These are phyloP conservation scores for Neonectria sp. DNA, from an alignment of 2,329 filamentous ascomycete genomes.

Conservation along the genomic window DNA sequence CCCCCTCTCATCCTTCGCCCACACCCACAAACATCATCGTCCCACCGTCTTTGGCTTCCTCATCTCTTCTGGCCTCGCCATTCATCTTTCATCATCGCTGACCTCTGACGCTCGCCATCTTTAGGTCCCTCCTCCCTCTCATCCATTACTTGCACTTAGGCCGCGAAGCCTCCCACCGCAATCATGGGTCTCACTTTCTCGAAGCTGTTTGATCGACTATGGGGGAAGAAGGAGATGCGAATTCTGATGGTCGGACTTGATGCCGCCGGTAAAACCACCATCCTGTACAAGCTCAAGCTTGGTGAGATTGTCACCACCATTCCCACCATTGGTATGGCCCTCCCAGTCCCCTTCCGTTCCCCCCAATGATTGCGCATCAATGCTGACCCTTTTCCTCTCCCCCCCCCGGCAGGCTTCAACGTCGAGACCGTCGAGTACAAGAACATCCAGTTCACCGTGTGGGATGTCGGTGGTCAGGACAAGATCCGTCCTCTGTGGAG, in stretches of 20 bases:
- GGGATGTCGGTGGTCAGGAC: constrained; percentile 99
- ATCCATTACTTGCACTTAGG: constrained; percentile 48
- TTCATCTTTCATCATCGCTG: constrained; percentile 36
- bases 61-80: constrained; percentile 39
- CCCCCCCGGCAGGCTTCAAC: constrained; percentile 83
- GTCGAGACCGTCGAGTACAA: constrained; percentile 99
- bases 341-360: constrained; percentile 10
- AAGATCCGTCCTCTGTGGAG: constrained; percentile 99
- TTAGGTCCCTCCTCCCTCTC: constrained; percentile 41
- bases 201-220: constrained; percentile 95
- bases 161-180: constrained; percentile 64
- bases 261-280: constrained; percentile 99
- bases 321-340: constrained; percentile 87
- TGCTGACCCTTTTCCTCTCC: constrained; percentile 42
- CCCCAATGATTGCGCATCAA: constrained; percentile 1
- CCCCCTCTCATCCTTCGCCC: constrained; percentile 30
- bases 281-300: constrained; percentile 99
- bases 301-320: constrained; percentile 99
- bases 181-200: constrained; percentile 99
- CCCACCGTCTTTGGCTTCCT: constrained; percentile 26
- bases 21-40: constrained; percentile 35
- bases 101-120: constrained; percentile 23
- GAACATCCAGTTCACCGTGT: constrained; percentile 99
- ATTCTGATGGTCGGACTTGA: constrained; percentile 99
- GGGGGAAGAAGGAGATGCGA: constrained; percentile 99